Evolutionary conservation across 1,284 basidiomycete species (phyloP).

Genomic region (Cryptococcus deneoformans): DNA sequence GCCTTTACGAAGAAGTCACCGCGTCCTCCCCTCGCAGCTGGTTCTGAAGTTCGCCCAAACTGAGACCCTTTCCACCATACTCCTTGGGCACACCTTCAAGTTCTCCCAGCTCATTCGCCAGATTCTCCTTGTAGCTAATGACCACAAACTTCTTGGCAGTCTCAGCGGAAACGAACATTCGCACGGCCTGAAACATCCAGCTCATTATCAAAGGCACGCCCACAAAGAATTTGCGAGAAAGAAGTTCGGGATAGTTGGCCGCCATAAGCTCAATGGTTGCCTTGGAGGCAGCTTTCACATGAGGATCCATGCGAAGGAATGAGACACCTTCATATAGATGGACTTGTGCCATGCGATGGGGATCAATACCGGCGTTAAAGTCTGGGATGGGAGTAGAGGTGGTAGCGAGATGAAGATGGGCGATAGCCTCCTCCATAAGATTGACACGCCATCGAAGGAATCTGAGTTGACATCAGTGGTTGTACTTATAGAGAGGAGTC

Average conservation of each 20-base stretch:
- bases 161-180: constrained; percentile 21
- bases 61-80: constrained; percentile 19
- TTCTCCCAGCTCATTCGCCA: constrained; percentile 17
- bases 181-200: constrained; percentile 25
- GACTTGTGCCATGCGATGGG: constrained; percentile 25
- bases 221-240: constrained; percentile 28
- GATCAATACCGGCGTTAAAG: constrained; percentile 17
- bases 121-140: constrained; percentile 15
- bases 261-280: constrained; percentile 23
- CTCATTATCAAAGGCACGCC: constrained; percentile 27
- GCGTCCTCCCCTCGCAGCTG: constrained; percentile 10
- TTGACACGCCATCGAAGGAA: constrained; percentile 30
- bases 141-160: constrained; percentile 28
- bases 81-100: constrained; percentile 14
- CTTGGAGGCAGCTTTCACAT: constrained; percentile 25
- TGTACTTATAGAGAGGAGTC: background rate
- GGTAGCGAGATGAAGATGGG: constrained; percentile 17
- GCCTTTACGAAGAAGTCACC: too few relatives aligned
- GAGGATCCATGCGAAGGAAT: constrained; percentile 26
- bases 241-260: constrained; percentile 28
- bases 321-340: constrained; percentile 27
- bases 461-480: constrained; percentile 1
- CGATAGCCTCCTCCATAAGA: constrained; percentile 22
- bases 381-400: constrained; percentile 18
- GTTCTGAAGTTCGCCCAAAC: constrained; percentile 13